Evolutionary conservation across 495 filamentous ascomycete genomes (phyloP), one percentile per base, ranked within the genome.

Genomic region (Penicillium canariense): DNA sequence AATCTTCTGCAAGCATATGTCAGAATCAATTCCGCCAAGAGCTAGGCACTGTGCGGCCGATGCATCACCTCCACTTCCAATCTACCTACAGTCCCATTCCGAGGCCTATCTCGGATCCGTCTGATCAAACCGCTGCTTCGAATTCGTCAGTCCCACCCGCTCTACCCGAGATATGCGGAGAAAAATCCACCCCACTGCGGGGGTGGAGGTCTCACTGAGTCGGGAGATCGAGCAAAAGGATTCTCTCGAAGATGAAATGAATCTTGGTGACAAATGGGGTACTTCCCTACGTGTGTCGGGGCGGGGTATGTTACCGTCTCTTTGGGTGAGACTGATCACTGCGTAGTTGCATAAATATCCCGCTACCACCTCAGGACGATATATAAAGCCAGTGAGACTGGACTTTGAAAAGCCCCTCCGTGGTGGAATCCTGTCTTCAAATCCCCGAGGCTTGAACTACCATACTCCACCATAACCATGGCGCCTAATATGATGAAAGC

Each of bases 401-500:
- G n/a, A n/a, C n/a, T n/a, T n/a, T n/a, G n/a, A n/a, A n/a, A n/a
- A n/a, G n/a, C n/a, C n/a, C n/a, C n/a, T n/a, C n/a, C n/a, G n/a
- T n/a, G n/a, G n/a, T n/a, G n/a, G n/a, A n/a, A n/a, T n/a, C n/a
- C n/a, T n/a, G n/a, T n/a, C n/a, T n/a, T n/a, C n/a, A n/a, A n/a
- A n/a, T n/a, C n/a, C n/a, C n/a, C n/a, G n/a, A n/a, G 15, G 15
- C 2, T 36, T 36, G 15, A 38, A 38, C 4, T 38, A 17, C 34
- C 15, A n/a, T n/a, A n/a, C n/a, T n/a, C n/a, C n/a, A n/a, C n/a
- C n/a, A n/a, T n/a, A n/a, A n/a, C n/a, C 18, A 56, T 56, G 54
- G 40, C 40, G 12, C 48, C 54, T 4, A 28, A 23, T 45, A 56
- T 31, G 17, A 59, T 59, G 51, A 59, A 59, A 35, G 56, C 56